phyloP scores from a whole-genome alignment of 805 yeast species.

The Novakomyces olei region DNA sequence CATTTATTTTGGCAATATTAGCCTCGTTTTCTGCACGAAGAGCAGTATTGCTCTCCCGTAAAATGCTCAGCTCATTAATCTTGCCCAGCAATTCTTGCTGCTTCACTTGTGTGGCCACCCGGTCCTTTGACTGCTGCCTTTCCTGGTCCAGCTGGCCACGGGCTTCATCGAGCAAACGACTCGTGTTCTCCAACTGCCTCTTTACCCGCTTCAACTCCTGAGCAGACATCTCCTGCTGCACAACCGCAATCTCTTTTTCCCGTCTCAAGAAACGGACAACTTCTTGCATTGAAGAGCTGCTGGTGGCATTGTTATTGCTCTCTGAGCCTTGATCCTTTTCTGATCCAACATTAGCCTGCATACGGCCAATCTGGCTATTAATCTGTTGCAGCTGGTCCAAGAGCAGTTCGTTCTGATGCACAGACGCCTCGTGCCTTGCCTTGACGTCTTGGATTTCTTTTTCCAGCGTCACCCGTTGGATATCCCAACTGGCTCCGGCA shows the following conservation, averaged over 20 bases:
- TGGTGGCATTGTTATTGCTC: background rate
- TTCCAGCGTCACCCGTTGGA: conserved; percentile 22
- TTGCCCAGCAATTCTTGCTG: conserved; percentile 29
- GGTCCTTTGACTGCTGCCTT: conserved; percentile 7
- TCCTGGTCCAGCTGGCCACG: conserved; percentile 26
- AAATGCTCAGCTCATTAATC: conserved; percentile 35
- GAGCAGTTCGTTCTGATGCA: conserved; percentile 44
- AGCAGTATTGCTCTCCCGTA: conserved; percentile 47
- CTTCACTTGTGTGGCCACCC: conserved; percentile 12
- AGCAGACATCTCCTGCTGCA: conserved; percentile 29
- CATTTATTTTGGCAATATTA: conserved; percentile 15
- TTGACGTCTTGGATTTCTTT: conserved; percentile 21
- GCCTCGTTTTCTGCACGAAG: conserved; percentile 30
- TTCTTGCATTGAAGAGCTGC: conserved; percentile 14
- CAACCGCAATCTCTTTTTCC: conserved; percentile 49
- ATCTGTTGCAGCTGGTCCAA: conserved; percentile 40
- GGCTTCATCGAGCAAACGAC: conserved; percentile 30
- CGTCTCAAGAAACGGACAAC: conserved; percentile 42
- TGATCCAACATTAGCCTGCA: conserved; percentile 3
- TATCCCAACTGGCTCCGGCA: conserved; percentile 25
- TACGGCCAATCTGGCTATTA: conserved; percentile 9
- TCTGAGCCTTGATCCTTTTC: background rate
- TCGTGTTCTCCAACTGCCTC: conserved; percentile 26
- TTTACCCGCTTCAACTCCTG: conserved; percentile 35
- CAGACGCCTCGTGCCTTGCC: conserved; percentile 26